Percentiles rank a stretch among this genome's conserved stretches.
Conservation (phyloP, 345 rosid species). For the Triadica sebifera region DNA sequence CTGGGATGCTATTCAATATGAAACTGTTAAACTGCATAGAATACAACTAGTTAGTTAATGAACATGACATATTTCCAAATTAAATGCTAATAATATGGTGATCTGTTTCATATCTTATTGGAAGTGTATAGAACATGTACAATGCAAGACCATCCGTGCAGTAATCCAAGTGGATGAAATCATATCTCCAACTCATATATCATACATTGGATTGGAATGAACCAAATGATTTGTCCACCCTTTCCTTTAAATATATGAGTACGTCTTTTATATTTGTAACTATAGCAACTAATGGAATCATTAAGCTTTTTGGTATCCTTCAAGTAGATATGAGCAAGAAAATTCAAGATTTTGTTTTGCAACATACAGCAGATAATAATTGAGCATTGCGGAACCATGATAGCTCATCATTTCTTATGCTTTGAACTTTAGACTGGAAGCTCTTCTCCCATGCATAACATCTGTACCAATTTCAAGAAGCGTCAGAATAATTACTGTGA, state of each 20-base stretch:
- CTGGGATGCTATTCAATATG: conserved; percentile 35
- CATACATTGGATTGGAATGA: background rate
- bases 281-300: background rate
- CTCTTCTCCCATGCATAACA: conserved; percentile 43
- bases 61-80: background rate
- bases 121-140: background rate
- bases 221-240: background rate
- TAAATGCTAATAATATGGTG: background rate
- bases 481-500: conserved; percentile 5
- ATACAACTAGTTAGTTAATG: background rate
- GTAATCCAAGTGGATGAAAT: background rate
- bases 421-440: conserved; percentile 31
- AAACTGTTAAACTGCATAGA: conserved; percentile 34
- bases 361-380: conserved; percentile 29
- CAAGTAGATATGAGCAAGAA: background rate
- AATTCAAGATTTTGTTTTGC: background rate
- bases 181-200: background rate
- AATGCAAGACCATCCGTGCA: background rate
- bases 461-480: conserved; percentile 12
- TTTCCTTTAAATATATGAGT: background rate
- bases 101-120: background rate
- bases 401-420: conserved; percentile 31
- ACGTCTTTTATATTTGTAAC: background rate
- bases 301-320: background rate
- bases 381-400: conserved; percentile 33